These are phyloP conservation scores for Aspergillus jensenii DNA, from an alignment of 2,329 filamentous ascomycete genomes.

Conservation along the genomic window DNA sequence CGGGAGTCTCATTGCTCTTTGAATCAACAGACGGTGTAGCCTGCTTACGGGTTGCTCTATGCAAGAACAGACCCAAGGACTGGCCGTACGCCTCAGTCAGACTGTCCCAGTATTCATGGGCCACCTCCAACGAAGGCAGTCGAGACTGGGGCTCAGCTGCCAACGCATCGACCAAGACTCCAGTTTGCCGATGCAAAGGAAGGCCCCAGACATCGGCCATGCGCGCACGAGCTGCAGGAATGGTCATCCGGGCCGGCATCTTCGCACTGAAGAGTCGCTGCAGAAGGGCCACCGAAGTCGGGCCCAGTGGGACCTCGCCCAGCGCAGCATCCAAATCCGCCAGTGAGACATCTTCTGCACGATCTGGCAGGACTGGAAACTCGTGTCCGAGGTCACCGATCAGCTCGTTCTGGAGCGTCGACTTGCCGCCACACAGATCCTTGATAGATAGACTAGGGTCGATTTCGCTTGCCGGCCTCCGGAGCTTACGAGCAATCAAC, in stretches of 20 bases:
- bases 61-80: background rate
- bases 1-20: background rate
- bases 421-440: constrained; percentile 2
- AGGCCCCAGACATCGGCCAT: background rate
- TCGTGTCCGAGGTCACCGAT: constrained; percentile 6
- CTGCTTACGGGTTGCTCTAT: background rate
- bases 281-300: background rate
- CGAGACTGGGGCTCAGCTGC: background rate
- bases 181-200: constrained; percentile 2
- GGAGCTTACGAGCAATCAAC: constrained; percentile 4
- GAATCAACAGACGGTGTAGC: background rate
- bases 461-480: constrained; percentile 1
- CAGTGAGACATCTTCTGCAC: background rate
- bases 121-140: background rate
- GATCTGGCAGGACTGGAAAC: constrained; percentile 1
- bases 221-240: background rate
- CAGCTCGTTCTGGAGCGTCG: constrained; percentile 7
- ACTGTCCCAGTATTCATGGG: background rate
- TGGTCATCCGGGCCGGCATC: constrained; percentile 1
- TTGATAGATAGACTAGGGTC: background rate
- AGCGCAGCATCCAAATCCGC: background rate
- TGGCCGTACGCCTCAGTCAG: background rate
- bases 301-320: background rate
- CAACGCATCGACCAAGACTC: background rate
- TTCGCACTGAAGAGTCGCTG: constrained; percentile 5